Conservation (phyloP, 2,329 filamentous ascomycete species). For the Cladosporium sp. region DNA sequence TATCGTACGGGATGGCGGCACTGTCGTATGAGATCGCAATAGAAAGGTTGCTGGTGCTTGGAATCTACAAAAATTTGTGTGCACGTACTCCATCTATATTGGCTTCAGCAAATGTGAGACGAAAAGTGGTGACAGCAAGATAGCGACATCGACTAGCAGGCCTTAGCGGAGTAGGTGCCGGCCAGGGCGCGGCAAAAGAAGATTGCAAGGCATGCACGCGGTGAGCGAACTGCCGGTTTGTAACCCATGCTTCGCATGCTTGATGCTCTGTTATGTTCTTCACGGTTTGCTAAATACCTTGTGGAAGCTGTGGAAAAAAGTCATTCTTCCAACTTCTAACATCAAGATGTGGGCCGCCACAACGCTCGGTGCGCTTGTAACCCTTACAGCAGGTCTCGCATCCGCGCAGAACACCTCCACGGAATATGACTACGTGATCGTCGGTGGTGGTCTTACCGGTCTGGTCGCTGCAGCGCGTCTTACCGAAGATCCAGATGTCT, state of each 20-base stretch:
- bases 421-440: slow-evolving; percentile 35
- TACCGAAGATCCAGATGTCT: slow-evolving; percentile 35
- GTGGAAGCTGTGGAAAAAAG: background rate
- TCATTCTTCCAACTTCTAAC: background rate
- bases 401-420: background rate
- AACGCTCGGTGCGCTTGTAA: background rate
- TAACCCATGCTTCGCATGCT: background rate
- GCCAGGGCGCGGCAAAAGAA: background rate
- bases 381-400: background rate
- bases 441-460: slow-evolving; percentile 38
- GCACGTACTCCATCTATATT: background rate
- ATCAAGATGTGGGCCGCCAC: background rate
- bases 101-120: slow-evolving; percentile 1
- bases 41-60: background rate
- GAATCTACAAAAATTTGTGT: background rate
- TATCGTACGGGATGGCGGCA: background rate
- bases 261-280: background rate
- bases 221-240: background rate
- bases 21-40: background rate
- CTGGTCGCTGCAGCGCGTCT: slow-evolving; percentile 35
- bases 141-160: background rate
- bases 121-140: background rate
- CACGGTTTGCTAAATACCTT: background rate
- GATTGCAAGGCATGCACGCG: background rate
- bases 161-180: background rate